These are phyloP conservation scores for Jasminum sambac DNA, from an alignment of 257 asterid species.

Conservation along the genomic window DNA sequence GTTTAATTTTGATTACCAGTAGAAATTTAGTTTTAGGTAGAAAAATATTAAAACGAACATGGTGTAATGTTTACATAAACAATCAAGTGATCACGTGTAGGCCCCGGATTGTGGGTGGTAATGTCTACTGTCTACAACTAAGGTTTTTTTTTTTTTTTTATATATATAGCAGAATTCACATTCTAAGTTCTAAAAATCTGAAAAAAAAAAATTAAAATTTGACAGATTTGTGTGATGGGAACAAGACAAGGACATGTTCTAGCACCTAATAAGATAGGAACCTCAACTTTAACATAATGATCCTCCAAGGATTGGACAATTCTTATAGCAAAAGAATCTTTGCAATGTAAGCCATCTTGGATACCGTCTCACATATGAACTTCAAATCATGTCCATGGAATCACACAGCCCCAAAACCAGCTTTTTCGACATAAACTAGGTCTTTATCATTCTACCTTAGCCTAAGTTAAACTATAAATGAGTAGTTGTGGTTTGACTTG, in stretches of 20 bases:
- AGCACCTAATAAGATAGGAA: not conserved
- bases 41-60: no score
- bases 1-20: no score
- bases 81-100: no score
- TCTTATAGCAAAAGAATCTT: not conserved
- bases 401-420: not conserved
- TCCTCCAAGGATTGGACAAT: constrained; percentile 1
- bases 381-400: constrained; percentile 7
- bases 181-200: no score
- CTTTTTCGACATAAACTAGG: not conserved
- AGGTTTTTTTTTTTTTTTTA: no score
- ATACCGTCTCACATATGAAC: not conserved
- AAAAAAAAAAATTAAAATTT: no score
- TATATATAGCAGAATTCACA: no score
- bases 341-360: not conserved
- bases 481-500: not conserved
- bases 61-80: no score
- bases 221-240: not conserved
- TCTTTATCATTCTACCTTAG: not conserved
- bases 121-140: no score
- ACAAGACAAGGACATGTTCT: not conserved
- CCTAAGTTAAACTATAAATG: not conserved
- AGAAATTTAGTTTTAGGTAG: no score
- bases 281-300: not conserved
- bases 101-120: no score